Evolutionary conservation across 2,329 filamentous ascomycete genomes (phyloP), one percentile per base, ranked within the genome.

Genomic region (Penicillium nordicum): DNA sequence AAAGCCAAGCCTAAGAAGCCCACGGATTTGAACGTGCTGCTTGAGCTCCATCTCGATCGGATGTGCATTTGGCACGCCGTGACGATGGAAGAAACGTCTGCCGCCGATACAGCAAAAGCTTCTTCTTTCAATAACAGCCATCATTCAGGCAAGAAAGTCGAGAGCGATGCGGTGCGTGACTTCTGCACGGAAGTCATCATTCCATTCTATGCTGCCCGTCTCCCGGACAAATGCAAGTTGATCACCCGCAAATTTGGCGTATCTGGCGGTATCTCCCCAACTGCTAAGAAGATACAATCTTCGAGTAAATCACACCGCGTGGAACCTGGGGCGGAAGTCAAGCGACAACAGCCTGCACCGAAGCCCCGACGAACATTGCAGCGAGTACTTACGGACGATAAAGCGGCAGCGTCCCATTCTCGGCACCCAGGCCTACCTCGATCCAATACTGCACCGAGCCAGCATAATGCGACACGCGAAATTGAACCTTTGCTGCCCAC

Each of bases 11-110:
- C 58, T 11, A 78, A 76, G 58, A 79, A 76, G 54, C 60, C 66
- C 9, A 75, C 76, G 46, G 73, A 80, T 63, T 60, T 80, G 34
- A 67, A 71, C 42, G 68, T 74, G 5, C 68, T 79, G 25, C 69
- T 81, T 18, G 79, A 80, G 53, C 68, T 80, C 1, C 72, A 80
- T 27, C 65, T 80, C 16, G 79, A 81, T 56, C 70, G 78, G 52
- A 67, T 81, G 27, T 79, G 78, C 57, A 81, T 81, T 50, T 81
- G 79, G 79, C 78, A 80, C 63, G 74, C 77, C 27, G 75, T 80
- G 47, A 74, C 70, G 55, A 67, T 72, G 36, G 74, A 74, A 29
- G 76, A 77, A 30, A 59, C 66, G 5, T 59, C 64, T 4, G 60
- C 70, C 14, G 58, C 67, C 1, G 67, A 72, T 25, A 62, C 67